Conservation (phyloP, 129 eudicot species). For the Solidago caesia region DNA sequence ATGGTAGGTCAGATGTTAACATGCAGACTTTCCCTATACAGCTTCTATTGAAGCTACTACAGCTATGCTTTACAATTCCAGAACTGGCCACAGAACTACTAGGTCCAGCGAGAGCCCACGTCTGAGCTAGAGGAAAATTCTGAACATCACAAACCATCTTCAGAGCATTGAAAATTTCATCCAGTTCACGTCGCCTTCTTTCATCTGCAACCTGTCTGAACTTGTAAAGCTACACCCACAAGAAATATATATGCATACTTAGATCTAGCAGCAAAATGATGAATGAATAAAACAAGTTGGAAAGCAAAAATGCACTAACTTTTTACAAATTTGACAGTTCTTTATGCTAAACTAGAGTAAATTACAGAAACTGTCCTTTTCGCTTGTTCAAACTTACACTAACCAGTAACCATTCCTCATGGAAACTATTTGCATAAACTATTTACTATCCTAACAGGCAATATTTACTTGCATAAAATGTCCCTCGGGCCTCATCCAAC, state of each 20-base stretch:
- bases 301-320: too few relatives aligned
- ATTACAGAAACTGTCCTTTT: too few relatives aligned
- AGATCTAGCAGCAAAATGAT: too few relatives aligned
- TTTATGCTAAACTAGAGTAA: too few relatives aligned
- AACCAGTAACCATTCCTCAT: too few relatives aligned
- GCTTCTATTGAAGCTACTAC: conserved; percentile 10
- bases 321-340: too few relatives aligned
- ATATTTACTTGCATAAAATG: too few relatives aligned
- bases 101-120: not conserved
- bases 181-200: conserved; percentile 2
- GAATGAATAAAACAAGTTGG: too few relatives aligned
- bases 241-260: not conserved
- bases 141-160: conserved; percentile 3
- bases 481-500: too few relatives aligned
- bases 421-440: too few relatives aligned
- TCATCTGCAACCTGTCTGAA: conserved; percentile 8
- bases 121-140: conserved; percentile 16
- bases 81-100: conserved; percentile 1
- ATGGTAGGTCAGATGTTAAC: conserved; percentile 16
- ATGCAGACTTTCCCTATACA: conserved; percentile 19
- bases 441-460: too few relatives aligned
- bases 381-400: too few relatives aligned
- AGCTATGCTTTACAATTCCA: not conserved
- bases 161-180: not conserved
- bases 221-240: not conserved